Evolutionary conservation across 768 basidiomycete species (phyloP), one percentile per base, ranked within the genome.

Genomic region (Bullera alba): DNA sequence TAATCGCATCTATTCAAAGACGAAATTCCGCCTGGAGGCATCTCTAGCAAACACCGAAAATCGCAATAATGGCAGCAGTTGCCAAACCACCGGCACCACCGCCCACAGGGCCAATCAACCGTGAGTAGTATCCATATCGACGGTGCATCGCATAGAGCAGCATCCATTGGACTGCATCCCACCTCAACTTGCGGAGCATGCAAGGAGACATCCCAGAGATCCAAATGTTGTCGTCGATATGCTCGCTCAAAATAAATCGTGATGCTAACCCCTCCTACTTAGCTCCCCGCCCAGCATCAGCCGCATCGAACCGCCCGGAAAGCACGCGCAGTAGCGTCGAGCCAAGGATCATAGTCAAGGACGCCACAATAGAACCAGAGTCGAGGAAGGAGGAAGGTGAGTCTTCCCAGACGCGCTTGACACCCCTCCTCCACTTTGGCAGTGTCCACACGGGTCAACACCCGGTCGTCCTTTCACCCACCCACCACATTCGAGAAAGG

Each of bases 31-130:
- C n/a, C n/a, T n/a, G n/a, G n/a, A n/a, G n/a, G n/a, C n/a, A n/a
- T n/a, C n/a, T n/a, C n/a, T n/a, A n/a, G n/a, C n/a, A n/a, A n/a
- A n/a, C n/a, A n/a, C n/a, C n/a, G n/a, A n/a, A n/a, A n/a, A n/a
- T n/a, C n/a, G n/a, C n/a, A n/a, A n/a, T n/a, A n/a, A 65, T 66
- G 64, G 58, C 64, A 35, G 64, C 64, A 25, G 54, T 61, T 26
- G 63, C 63, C 28, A 53, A 37, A 29, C 55, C 64, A 26, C 56
- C 57, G 21, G 34, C 49, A 25, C 21, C 41, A 38, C 26, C 46
- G 14, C 37, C 43, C 2, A 36, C 51, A 8, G 50, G 49, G n/a
- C 54, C 54, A 19, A 39, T 36, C 6, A 48, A 30, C 42, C 35
- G 51, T 50, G 32, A 4, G 47, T 51, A 27, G 37, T 47, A 15